phyloP scores from a whole-genome alignment of 805 yeast species.

The Zygosaccharomyces bisporus region DNA sequence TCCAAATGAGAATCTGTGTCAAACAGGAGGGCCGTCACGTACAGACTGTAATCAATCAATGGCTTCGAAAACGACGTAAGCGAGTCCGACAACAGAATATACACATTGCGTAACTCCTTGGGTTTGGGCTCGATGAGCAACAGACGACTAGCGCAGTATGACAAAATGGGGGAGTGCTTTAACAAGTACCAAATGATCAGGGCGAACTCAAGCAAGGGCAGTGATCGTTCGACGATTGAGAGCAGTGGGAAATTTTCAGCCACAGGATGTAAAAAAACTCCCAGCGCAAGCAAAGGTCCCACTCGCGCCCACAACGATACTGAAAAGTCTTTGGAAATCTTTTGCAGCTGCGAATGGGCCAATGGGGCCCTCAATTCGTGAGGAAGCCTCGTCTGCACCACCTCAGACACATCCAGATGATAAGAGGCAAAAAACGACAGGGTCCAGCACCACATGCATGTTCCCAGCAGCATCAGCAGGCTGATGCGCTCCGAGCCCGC shows the following conservation, averaged over 20 bases:
- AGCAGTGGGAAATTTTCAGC: conserved; percentile 4
- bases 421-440: conserved; percentile 38
- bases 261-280: conserved; percentile 2
- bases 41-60: conserved; percentile 63
- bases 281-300: conserved; percentile 24
- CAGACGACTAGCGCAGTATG: conserved; percentile 37
- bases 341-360: conserved; percentile 42
- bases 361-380: conserved; percentile 21
- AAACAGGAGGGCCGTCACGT: conserved; percentile 27
- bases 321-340: conserved; percentile 27
- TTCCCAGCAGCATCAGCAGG: conserved; percentile 46
- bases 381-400: conserved; percentile 24
- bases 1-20: conserved; percentile 22
- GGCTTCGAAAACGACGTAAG: conserved; percentile 78
- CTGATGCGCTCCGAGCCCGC: conserved; percentile 41
- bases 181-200: conserved; percentile 18
- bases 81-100: conserved; percentile 78
- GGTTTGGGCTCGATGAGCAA: conserved; percentile 38
- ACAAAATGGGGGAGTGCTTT: conserved; percentile 39
- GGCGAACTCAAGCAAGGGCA: conserved; percentile 25
- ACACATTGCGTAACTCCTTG: conserved; percentile 43
- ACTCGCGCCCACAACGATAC: conserved; percentile 21
- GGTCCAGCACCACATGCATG: conserved; percentile 51
- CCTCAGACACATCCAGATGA: conserved; percentile 42
- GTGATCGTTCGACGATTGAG: conserved; percentile 6